phyloP scores from a whole-genome alignment of 2,329 filamentous ascomycete species.

The Coniochaeta sp. region DNA sequence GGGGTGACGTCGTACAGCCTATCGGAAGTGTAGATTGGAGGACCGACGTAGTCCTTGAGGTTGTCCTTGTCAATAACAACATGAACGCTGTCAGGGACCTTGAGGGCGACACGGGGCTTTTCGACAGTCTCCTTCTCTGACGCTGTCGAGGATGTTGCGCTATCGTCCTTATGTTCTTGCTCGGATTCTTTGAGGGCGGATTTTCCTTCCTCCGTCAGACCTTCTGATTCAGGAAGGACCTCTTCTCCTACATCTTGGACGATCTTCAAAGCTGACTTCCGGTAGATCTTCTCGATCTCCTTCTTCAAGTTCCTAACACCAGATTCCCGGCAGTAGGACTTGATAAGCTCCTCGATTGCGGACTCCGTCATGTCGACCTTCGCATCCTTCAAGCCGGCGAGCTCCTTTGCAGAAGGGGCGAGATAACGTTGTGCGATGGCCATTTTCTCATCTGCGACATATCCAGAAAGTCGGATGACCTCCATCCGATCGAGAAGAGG shows the following conservation, averaged over 20 bases:
- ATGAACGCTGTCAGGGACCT: slow-evolving; percentile 81
- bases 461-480: slow-evolving; percentile 90
- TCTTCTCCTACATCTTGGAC: slow-evolving; percentile 90
- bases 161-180: slow-evolving; percentile 32
- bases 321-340: slow-evolving; percentile 95
- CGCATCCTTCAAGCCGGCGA: slow-evolving; percentile 83
- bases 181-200: slow-evolving; percentile 62
- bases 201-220: slow-evolving; percentile 80
- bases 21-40: slow-evolving; percentile 91
- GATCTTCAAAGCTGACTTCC: slow-evolving; percentile 95
- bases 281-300: slow-evolving; percentile 98
- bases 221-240: slow-evolving; percentile 70
- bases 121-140: slow-evolving; percentile 61
- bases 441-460: slow-evolving; percentile 98
- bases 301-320: slow-evolving; percentile 98
- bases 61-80: slow-evolving; percentile 83
- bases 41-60: slow-evolving; percentile 93
- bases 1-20: slow-evolving; percentile 91
- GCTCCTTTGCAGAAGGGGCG: slow-evolving; percentile 86
- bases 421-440: slow-evolving; percentile 93
- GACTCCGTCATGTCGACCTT: slow-evolving; percentile 81
- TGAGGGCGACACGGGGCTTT: slow-evolving; percentile 65
- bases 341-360: slow-evolving; percentile 94
- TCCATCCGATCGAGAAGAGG: slow-evolving; percentile 97
- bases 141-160: slow-evolving; percentile 17